Base-by-base conservation (phyloP, 2,329 filamentous ascomycete species). In the Madurella mycetomatis region DNA sequence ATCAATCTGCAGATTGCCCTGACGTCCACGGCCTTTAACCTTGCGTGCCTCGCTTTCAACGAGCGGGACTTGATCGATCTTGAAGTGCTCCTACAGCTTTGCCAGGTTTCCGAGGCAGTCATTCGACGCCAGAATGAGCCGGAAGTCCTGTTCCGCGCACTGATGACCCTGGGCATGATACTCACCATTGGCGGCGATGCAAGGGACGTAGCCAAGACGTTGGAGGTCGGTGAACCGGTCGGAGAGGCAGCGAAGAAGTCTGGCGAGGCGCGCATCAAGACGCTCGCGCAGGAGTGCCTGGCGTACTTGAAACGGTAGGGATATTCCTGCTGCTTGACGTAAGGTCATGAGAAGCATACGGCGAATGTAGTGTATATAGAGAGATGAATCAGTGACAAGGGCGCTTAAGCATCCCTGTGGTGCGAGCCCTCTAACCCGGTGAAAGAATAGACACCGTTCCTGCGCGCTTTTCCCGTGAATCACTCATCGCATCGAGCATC, bases 121-220 rank as follows among this genome's bases (percentile, higher is more conserved):
- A 70, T 95, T 1, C 72, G 76, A 5, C 79, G 76, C 3, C 85
- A 89, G 59, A 83, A 77, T 2, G 92, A 97, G 63, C 82, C 85
- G 0, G 94, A 97, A 67, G 88, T 90, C 0, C 73, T 94, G 3
- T 97, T 92, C 68, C 84, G 94, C 18, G 83, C 84, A 0, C 77
- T 97, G 5, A 88, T 95, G 7, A 90, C 89, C 0, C 72, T 92
- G 0, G 95, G 94, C 0, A 99, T 92, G 1, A 68, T 95, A 55
- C 69, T 90, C 19, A 77, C 76, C 5, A 73, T 88, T 13, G 77
- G 84, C n/a, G 73, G 68, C 13, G 72, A 72, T 48, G 73, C 71
- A 1, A 70, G 69, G 48, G 71, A 71, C 2, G 72, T 72, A 57
- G 74, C 71, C 34, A 73, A 66, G 63, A 73, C 71, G 30, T 62